Evolutionary conservation across 2,329 filamentous ascomycete species (phyloP), one percentile per base, ranked within the genome.

Genomic region (Parastagonospora nodorum): DNA sequence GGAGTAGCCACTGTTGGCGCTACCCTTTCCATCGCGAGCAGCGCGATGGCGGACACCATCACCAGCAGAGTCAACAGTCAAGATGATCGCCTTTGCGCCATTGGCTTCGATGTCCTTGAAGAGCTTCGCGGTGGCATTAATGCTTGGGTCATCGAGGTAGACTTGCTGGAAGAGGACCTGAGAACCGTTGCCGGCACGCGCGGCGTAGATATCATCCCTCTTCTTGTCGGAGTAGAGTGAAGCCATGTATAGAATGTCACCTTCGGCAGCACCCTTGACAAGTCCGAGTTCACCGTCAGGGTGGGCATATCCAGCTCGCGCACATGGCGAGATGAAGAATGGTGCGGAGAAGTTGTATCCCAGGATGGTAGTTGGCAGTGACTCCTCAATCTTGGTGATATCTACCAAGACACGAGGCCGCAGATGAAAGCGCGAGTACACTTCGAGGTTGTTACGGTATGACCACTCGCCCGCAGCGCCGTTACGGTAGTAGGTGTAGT

Each of bases 401-500:
- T 83, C 81, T n/a, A 76, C 68, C 68, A 84, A 71, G 19, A 78
- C 74, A 44, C 79, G 74, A 8, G 81, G 80, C 42, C 77, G 75
- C 36, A 83, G 71, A 42, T 72, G 72, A 60, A 79, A 81, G 11
- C 79, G 76, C 53, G 75, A 71, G 67, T 76, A 84, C 27, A 78
- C 75, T 67, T 84, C 82, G 5, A 84, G 74, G 68, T 84, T 84
- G 67, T 83, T 82, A 42, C 81, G 75, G 68, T 83, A 83, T 1
- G 75, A 72, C 77, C 78, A 84, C 68, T 84, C 82, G 51, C 80
- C 82, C 3, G 75, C 80, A 4, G 80, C 81, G 15, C 80, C 81
- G 56, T 81, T 82, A 51, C 80, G 78, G 69, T 84, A 84, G 68
- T 82, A 84, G n/a, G 80, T 81, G 68, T 80, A 84, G 60, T 80